Base-by-base conservation (phyloP, 768 basidiomycete species). In the Hericium rajendrae region DNA sequence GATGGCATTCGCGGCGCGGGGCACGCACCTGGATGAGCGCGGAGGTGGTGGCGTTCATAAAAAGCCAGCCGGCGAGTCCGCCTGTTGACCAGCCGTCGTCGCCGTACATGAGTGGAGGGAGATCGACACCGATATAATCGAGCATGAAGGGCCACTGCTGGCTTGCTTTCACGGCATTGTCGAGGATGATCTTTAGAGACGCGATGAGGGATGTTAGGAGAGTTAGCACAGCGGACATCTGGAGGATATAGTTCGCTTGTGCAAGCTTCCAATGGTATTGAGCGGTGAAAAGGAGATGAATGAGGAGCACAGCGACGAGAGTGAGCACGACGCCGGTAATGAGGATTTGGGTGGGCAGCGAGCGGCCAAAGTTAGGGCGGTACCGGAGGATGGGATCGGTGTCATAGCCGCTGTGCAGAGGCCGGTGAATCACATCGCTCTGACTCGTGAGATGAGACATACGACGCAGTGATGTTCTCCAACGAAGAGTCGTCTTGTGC, bases 231-330 rank as follows among this genome's bases (percentile, higher is more conserved):
- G 90, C 91, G 2, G 85, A 82, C 12, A 98, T 68, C 69, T 98
- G 97, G 38, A 97, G 82, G 54, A 84, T 76, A 71, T 91, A 99
- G 73, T 99, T 99, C 65, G 90, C 80, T 6, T 86, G 88, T 0
- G 94, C 92, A 41, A 99, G 84, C 0, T 93, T 91, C 80, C 88
- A 91, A 70, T 99, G 97, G 62, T 95, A 97, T 68, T 95, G 92
- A 0, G 87, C 88, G 4, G 97, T 97, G 73, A 99, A 97, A 58
- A 93, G 70, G 62, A 99, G 84, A 64, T 98, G 94, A 57, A 97
- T 83, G 64, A 97, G 77, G 46, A 99, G 84, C 18, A 95, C 86
- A 48, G 79, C 76, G 48, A 89, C 81, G 59, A 98, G 82, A 10
- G 95, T 90, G 60, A 95, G 73, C 5, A 91, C 82, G 60, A 97